Conservation (phyloP, 2,329 filamentous ascomycete genomes). For the Lecanoromycetidae sp. region DNA sequence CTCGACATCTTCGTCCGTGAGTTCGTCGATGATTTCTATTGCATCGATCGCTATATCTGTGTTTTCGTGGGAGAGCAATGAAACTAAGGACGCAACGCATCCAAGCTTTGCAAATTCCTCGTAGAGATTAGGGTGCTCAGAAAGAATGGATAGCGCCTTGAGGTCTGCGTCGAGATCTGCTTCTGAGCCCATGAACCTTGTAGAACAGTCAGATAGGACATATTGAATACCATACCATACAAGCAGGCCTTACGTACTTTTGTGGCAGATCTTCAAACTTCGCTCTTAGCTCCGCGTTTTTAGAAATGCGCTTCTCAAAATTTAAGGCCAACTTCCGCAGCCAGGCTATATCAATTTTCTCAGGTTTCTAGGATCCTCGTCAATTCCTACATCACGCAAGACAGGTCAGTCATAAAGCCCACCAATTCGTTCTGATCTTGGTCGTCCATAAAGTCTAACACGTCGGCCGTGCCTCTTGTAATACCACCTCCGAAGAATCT, state of each 20-base stretch:
- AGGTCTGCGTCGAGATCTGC: slow-evolving; percentile 83
- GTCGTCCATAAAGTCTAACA: slow-evolving; percentile 76
- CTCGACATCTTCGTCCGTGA: slow-evolving; percentile 85
- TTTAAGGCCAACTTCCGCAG: slow-evolving; percentile 65
- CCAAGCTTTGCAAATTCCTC: slow-evolving; percentile 65
- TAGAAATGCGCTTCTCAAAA: slow-evolving; percentile 83
- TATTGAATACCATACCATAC: neutral
- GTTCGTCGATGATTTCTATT: slow-evolving; percentile 76
- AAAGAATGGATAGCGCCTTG: slow-evolving; percentile 72
- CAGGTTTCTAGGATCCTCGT: slow-evolving; percentile 33
- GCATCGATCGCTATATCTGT: slow-evolving; percentile 90
- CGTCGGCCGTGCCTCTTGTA: slow-evolving; percentile 64
- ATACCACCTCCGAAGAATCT: slow-evolving; percentile 93
- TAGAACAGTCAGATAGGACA: slow-evolving; percentile 13
- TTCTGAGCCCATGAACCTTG: slow-evolving; percentile 63
- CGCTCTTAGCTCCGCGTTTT: slow-evolving; percentile 79
- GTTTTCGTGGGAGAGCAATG: slow-evolving; percentile 84
- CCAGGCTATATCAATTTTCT: slow-evolving; percentile 76
- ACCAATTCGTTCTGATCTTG: slow-evolving; percentile 43
- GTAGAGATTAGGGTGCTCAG: slow-evolving; percentile 77
- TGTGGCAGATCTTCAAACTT: slow-evolving; percentile 69
- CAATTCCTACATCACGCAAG: slow-evolving; percentile 17
- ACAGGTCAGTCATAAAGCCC: slow-evolving; percentile 13
- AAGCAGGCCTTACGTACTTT: slow-evolving; percentile 42
- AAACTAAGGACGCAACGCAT: slow-evolving; percentile 60